Percentiles rank a stretch among this genome's conserved stretches.
Evolutionary conservation across 23 red algal species (phyloP).

Genomic region (Gracilaria vermiculophylla): DNA sequence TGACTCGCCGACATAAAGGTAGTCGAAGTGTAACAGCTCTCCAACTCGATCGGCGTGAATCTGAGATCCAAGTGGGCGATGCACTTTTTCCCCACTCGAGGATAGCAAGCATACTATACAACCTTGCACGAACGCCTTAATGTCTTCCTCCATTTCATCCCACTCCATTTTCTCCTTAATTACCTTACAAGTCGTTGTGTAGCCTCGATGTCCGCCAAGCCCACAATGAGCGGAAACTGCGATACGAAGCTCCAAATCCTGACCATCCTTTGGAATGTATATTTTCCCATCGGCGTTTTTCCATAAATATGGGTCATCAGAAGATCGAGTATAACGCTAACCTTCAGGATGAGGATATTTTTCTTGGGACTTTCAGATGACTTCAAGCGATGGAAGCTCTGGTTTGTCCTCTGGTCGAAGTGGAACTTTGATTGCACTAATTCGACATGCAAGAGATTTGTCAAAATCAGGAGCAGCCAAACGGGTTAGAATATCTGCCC

Average conservation of each 20-base stretch:
- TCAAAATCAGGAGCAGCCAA: not conserved
- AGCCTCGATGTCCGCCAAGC: not conserved
- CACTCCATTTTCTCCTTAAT: not conserved
- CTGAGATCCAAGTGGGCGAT: not conserved
- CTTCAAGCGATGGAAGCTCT: not conserved
- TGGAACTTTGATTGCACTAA: not conserved
- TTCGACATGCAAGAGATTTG: not conserved
- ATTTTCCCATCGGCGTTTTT: not conserved
- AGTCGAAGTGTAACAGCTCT: conserved; percentile 6
- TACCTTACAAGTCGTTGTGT: not conserved
- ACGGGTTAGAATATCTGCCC: not conserved
- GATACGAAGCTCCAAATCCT: conserved; percentile 5
- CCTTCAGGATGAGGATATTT: not conserved
- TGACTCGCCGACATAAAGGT: not conserved
- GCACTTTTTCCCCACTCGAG: not conserved
- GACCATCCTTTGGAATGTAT: not conserved
- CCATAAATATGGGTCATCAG: not conserved
- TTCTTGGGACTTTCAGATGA: not conserved
- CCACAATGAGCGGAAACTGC: not conserved
- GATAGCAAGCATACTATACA: not conserved
- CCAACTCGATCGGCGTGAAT: not conserved
- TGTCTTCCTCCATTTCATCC: not conserved
- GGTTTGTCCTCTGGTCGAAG: not conserved
- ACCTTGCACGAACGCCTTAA: not conserved
- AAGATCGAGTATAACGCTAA: not conserved